These are phyloP conservation scores for Pinus taeda DNA, from an alignment of 75 land plant species.

Conservation along the genomic window DNA sequence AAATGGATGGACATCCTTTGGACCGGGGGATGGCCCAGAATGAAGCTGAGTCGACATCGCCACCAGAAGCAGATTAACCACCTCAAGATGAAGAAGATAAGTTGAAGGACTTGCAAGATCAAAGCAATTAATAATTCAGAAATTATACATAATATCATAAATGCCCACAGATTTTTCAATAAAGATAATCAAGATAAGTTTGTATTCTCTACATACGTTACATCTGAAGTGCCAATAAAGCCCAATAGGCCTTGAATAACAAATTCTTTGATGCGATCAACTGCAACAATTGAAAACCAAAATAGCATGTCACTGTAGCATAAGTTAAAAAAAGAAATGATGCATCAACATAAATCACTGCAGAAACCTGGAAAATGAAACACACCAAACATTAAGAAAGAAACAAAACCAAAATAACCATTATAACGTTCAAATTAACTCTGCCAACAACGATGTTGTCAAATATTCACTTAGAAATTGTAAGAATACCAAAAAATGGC, in stretches of 20 bases:
- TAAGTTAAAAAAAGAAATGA: background rate
- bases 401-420: background rate
- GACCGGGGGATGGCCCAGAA: slow-evolving; percentile 66
- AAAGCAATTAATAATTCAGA: slow-evolving; percentile 2
- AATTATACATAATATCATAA: background rate
- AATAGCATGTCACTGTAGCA: slow-evolving; percentile 1
- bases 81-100: slow-evolving; percentile 70
- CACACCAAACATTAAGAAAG: background rate
- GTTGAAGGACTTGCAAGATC: slow-evolving; percentile 46
- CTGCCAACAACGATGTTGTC: background rate
- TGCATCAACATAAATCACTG: background rate
- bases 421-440: background rate
- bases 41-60: slow-evolving; percentile 85
- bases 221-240: slow-evolving; percentile 63
- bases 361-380: background rate
- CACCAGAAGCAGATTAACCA: slow-evolving; percentile 71
- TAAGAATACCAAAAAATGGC: background rate
- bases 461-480: background rate
- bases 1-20: slow-evolving; percentile 72
- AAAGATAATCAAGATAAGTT: background rate
- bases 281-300: slow-evolving; percentile 25
- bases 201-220: slow-evolving; percentile 38
- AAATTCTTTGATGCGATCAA: slow-evolving; percentile 41
- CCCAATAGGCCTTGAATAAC: slow-evolving; percentile 50
- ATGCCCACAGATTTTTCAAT: slow-evolving; percentile 8